These are phyloP conservation scores for Podaxis sp. DNA, from an alignment of 768 basidiomycete genomes.

Conservation along the genomic window DNA sequence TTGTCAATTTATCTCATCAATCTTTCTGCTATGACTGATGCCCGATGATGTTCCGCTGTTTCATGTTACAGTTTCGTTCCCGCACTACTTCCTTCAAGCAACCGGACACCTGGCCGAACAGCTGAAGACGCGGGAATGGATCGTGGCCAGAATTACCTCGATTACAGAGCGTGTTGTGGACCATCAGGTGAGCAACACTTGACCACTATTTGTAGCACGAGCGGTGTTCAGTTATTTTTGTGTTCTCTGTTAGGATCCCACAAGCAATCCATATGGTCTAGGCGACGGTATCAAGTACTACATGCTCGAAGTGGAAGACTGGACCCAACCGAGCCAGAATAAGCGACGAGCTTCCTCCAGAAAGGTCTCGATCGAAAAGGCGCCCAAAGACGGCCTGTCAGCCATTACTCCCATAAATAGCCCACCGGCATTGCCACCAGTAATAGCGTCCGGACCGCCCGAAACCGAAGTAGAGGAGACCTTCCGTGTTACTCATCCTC, in stretches of 20 bases:
- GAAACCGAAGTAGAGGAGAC: constrained; percentile 74
- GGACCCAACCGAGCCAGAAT: constrained; percentile 75
- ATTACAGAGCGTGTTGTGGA: constrained; percentile 86
- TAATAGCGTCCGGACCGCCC: constrained; percentile 55
- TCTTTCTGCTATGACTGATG: constrained; percentile 16
- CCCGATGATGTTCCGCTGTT: constrained; percentile 37
- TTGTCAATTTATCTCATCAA: neutral
- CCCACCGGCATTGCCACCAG: constrained; percentile 44
- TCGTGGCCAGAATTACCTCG: constrained; percentile 88
- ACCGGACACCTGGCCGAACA: constrained; percentile 86
- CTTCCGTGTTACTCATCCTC: constrained; percentile 61
- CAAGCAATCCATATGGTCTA: constrained; percentile 86
- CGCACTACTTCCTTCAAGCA: constrained; percentile 95
- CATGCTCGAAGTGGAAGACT: constrained; percentile 92
- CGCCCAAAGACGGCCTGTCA: constrained; percentile 33
- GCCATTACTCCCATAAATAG: constrained; percentile 21
- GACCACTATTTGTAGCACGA: constrained; percentile 15
- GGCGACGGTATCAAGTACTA: constrained; percentile 91
- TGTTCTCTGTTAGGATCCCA: constrained; percentile 57
- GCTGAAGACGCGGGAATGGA: constrained; percentile 90
- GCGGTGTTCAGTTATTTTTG: constrained; percentile 30
- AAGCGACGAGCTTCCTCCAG: constrained; percentile 57
- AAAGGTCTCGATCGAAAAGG: constrained; percentile 47
- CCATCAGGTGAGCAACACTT: constrained; percentile 54
- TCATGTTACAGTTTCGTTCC: constrained; percentile 75